Evolutionary conservation across 1,139 yeast genomes (phyloP), one percentile per base, ranked within the genome.

Genomic region (Blastobotrys malaysiensis): DNA sequence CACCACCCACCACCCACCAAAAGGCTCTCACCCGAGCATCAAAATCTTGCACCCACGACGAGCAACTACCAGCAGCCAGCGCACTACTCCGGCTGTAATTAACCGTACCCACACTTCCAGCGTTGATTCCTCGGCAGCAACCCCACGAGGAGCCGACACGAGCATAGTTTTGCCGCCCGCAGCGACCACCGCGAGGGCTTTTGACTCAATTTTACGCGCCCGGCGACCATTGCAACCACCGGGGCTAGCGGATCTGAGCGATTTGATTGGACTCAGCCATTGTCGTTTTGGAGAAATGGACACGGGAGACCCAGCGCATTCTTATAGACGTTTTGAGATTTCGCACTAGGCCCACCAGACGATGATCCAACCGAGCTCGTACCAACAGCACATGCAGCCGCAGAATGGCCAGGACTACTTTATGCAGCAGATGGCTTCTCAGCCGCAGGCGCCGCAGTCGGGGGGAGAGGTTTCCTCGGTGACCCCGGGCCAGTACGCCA

Each of bases 401-500:
- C 43, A 20, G 44, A 19, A 16, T 18, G 20, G 27, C 39, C 48
- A 46, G 43, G 24, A 21, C 24, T 27, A 46, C 43, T 18, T n/a
- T 18, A 39, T 20, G 26, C 50, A 48, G 36, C 50, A 13, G 26
- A 13, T n/a, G 26, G 46, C 26, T 3, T 26, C 21, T 7, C 47
- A 20, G 18, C 27, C 26, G 47, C 27, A 20, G 22, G 44, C 50
- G 16, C 45, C 45, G 46, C 24, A 45, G 27, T 18, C 46, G 7
- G 31, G 16, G 11, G 22, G 13, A 3, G 46, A 21, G 9, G 46
- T 11, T 16, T 9, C n/a, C n/a, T n/a, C n/a, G n/a, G n/a, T 7
- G 27, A 39, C 50, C 13, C 45, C 50, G 9, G 26, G 45, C 21
- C 27, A 43, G 36, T 24, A 43, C 39, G 31, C 43, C 9, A 74